phyloP scores from a whole-genome alignment of 768 basidiomycete genomes.

The Termitomyces sp. region DNA sequence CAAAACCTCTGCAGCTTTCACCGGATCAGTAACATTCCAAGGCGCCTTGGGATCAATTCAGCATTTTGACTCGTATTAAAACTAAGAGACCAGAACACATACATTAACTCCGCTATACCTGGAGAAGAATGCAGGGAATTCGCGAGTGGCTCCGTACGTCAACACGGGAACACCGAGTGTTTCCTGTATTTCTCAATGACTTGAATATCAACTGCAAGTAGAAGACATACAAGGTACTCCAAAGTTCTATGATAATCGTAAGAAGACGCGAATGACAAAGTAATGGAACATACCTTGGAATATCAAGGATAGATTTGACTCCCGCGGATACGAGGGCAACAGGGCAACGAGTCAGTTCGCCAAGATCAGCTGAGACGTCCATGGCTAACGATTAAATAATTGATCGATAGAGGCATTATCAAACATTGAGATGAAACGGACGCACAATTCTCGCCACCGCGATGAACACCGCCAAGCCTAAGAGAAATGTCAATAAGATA shows the following conservation, averaged over 20 bases:
- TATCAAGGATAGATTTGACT: conserved; percentile 92
- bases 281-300: conserved; percentile 53
- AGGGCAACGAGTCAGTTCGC: conserved; percentile 83
- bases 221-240: conserved; percentile 61
- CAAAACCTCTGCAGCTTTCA: conserved; percentile 68
- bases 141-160: conserved; percentile 64
- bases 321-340: conserved; percentile 93
- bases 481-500: background rate
- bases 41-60: conserved; percentile 52
- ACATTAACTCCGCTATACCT: conserved; percentile 77
- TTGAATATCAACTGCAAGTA: background rate
- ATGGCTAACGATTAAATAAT: conserved; percentile 48
- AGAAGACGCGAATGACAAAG: background rate
- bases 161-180: conserved; percentile 92
- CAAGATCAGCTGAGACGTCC: conserved; percentile 93
- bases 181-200: conserved; percentile 49
- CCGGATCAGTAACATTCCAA: conserved; percentile 64
- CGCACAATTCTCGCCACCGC: conserved; percentile 42
- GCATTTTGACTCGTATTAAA: background rate
- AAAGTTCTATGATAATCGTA: conserved; percentile 49
- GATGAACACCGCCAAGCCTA: conserved; percentile 80
- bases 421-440: background rate
- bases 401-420: background rate
- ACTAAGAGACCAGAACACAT: conserved; percentile 19
- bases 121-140: conserved; percentile 95